Evolutionary conservation across 371 early-diverging fungal genomes (phyloP), one percentile per base, ranked within the genome.

Genomic region (Mucor indicus): DNA sequence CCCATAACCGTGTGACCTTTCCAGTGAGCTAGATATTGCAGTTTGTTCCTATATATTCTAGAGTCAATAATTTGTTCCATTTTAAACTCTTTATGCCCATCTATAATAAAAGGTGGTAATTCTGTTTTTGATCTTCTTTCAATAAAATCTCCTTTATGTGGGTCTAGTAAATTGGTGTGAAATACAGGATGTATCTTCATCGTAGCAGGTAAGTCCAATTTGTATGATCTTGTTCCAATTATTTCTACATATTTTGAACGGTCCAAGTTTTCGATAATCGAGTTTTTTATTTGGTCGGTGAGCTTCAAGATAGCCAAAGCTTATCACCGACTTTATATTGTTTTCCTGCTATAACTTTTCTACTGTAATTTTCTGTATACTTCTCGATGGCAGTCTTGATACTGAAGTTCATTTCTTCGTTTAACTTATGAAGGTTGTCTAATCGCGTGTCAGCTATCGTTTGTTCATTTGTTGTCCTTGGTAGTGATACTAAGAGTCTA

Each of bases 111-210:
- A 0, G 71, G 64, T 15, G 60, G 64, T 3, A 46, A 52, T 4
- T 51, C 56, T 6, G 17, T 40, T n/a, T 19, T 38, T 0, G 1
- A 17, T 24, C 69, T 59, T 23, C 53, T 57, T 7, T 44, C 54
- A 29, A 67, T 60, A 12, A 25, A 38, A 19, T 30, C 38, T 27
- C 32, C 10, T 33, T 57, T 35, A 12, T 30, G 23, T 0, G 48
- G 60, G 27, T 54, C 33, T 13, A 71, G 39, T 12, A 72, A 38
- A 10, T 33, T 46, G 19, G 67, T 65, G 42, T 68, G 65, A 36
- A 69, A 71, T 0, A 71, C 69, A 10, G 57, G 67, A 31, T 74
- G 70, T 5, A 60, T 45, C 9, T 44, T n/a, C 55, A 72, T 57
- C 5, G 50, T 17, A 1, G 1, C 12, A 1, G 60, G 67, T 15